phyloP scores from a whole-genome alignment of 2,329 filamentous ascomycete genomes.

The Exophiala alcalophila region DNA sequence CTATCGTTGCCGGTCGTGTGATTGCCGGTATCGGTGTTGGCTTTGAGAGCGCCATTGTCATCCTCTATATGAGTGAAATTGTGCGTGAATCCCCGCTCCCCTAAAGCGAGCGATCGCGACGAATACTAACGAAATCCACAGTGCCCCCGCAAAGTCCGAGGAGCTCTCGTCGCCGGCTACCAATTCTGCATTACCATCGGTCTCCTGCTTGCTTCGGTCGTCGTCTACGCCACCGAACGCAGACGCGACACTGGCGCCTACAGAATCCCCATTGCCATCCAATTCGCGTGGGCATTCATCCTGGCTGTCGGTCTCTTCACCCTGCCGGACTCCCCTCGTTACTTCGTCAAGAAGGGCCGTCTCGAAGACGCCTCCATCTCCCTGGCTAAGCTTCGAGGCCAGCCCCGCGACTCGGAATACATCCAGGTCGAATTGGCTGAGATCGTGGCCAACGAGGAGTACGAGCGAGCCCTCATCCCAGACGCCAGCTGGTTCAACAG shows the following conservation, averaged over 20 bases:
- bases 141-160: constrained; percentile 68
- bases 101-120: constrained; percentile 13
- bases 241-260: constrained; percentile 64
- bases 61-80: constrained; percentile 86
- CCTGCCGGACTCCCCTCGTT: constrained; percentile 82
- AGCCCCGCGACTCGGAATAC: constrained; percentile 68
- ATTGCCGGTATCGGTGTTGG: constrained; percentile 75
- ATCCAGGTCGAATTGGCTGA: constrained; percentile 77
- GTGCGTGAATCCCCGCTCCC: constrained; percentile 24
- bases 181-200: constrained; percentile 82
- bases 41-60: constrained; percentile 75
- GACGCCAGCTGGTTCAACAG: constrained; percentile 61
- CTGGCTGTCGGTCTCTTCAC: constrained; percentile 66
- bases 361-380: constrained; percentile 62
- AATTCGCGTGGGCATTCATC: constrained; percentile 77
- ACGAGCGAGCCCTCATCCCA: constrained; percentile 70
- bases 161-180: constrained; percentile 76
- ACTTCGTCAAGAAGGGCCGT: constrained; percentile 74
- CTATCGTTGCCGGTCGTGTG: constrained; percentile 70
- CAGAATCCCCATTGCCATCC: constrained; percentile 76
- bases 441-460: constrained; percentile 85
- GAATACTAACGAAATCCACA: constrained; percentile 33
- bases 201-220: constrained; percentile 69
- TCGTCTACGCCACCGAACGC: constrained; percentile 69
- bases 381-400: constrained; percentile 69